phyloP scores from a whole-genome alignment of 257 asterid species.

The Solanum paucissectum region DNA sequence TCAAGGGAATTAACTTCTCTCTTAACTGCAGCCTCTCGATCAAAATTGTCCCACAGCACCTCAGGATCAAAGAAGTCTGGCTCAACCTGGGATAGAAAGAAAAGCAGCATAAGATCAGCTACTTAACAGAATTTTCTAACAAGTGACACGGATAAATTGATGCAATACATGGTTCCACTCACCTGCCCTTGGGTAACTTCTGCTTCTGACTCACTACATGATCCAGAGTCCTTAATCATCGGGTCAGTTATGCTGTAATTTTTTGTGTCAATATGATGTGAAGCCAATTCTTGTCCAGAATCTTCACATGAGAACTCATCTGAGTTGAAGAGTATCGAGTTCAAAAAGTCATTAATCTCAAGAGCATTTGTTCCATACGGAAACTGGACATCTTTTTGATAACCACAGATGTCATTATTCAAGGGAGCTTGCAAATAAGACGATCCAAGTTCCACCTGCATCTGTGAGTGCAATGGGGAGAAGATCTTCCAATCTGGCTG shows the following conservation, averaged over 20 bases:
- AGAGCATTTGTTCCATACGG: constrained; percentile 45
- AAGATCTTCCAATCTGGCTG: constrained; percentile 47
- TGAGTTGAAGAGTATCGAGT: constrained; percentile 35
- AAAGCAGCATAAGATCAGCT: neutral
- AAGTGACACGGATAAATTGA: neutral
- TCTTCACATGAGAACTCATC: constrained; percentile 33
- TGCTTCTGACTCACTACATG: constrained; percentile 53
- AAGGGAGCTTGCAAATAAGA: constrained; percentile 17
- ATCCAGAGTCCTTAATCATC: constrained; percentile 16
- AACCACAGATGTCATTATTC: constrained; percentile 10
- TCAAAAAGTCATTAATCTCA: constrained; percentile 48
- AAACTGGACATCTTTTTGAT: constrained; percentile 16
- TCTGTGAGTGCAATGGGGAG: constrained; percentile 62
- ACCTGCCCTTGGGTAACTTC: constrained; percentile 53
- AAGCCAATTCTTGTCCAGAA: neutral
- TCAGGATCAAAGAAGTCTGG: constrained; percentile 4
- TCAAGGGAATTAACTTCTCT: constrained; percentile 17
- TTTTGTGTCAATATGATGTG: neutral
- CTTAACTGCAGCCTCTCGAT: constrained; percentile 32
- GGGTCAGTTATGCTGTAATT: neutral
- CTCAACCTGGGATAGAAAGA: constrained; percentile 20
- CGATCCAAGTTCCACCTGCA: constrained; percentile 58
- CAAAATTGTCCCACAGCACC: constrained; percentile 19
- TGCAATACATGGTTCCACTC: constrained; percentile 2
- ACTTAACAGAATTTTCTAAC: neutral